These are phyloP conservation scores for Hansfordia pulvinata DNA, from an alignment of 2,329 filamentous ascomycete species.

Conservation along the genomic window DNA sequence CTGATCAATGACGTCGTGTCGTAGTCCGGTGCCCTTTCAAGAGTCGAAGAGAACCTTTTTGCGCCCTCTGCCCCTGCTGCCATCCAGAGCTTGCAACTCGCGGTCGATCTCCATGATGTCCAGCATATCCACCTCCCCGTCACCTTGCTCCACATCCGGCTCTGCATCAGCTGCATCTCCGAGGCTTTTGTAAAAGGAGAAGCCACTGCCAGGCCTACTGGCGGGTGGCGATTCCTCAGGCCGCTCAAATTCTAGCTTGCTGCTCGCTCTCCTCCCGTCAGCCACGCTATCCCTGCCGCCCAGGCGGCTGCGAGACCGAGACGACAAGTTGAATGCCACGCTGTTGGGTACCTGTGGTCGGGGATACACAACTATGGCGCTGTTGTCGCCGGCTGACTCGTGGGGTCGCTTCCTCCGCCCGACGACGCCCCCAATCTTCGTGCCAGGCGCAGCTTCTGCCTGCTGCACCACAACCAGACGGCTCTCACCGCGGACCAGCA, in stretches of 20 bases:
- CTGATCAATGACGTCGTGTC: constrained; percentile 9
- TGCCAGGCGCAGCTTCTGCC: constrained; percentile 31
- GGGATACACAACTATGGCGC: constrained; percentile 42
- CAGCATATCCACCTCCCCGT: constrained; percentile 47
- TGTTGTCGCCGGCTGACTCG: constrained; percentile 23
- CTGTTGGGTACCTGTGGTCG: constrained; percentile 25
- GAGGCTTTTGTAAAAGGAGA: constrained; percentile 37
- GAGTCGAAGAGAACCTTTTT: constrained; percentile 40
- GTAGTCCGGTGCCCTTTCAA: constrained; percentile 10
- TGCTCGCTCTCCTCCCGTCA: constrained; percentile 7
- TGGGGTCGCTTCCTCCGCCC: constrained; percentile 14
- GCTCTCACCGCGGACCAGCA: constrained; percentile 41
- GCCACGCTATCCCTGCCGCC: constrained; percentile 5
- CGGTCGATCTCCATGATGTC: constrained; percentile 55
- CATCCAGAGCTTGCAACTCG: constrained; percentile 41
- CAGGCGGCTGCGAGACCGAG: constrained; percentile 11
- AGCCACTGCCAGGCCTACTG: constrained; percentile 19
- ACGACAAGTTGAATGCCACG: constrained; percentile 33
- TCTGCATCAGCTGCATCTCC: constrained; percentile 37
- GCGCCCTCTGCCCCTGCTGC: constrained; percentile 28
- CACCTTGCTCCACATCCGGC: constrained; percentile 29
- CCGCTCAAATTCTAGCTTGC: constrained; percentile 13
- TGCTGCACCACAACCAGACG: constrained; percentile 41
- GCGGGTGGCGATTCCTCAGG: constrained; percentile 12
- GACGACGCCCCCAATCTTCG: constrained; percentile 25